These are phyloP conservation scores for Scenedesmus sp. DNA, from an alignment of 163 green algal species.

Conservation along the genomic window DNA sequence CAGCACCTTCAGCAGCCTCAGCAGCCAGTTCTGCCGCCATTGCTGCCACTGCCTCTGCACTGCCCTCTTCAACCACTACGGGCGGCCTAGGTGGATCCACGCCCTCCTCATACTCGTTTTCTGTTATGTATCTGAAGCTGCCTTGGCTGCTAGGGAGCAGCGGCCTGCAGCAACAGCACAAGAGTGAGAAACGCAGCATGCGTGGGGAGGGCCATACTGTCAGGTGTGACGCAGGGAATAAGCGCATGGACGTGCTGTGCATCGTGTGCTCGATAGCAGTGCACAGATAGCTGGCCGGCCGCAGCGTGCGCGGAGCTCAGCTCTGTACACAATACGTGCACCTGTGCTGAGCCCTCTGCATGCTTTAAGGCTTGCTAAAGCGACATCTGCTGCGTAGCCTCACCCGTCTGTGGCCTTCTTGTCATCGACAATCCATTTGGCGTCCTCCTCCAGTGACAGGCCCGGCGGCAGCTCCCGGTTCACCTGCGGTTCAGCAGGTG, in stretches of 20 bases:
- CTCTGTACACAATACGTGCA: background rate
- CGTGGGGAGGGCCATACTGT: too few relatives aligned
- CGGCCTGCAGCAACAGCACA: constrained; percentile 20
- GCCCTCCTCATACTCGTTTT: constrained; percentile 30
- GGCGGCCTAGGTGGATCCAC: constrained; percentile 19
- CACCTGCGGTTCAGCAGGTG: constrained; percentile 12
- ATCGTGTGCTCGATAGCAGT: background rate
- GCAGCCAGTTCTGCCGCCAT: constrained; percentile 1
- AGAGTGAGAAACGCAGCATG: background rate
- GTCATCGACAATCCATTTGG: constrained; percentile 41
- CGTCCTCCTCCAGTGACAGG: background rate
- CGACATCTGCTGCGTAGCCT: background rate
- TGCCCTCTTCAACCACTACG: constrained; percentile 22
- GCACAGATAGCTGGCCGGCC: too few relatives aligned
- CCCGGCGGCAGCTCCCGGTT: constrained; percentile 55
- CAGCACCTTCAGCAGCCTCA: background rate
- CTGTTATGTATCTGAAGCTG: constrained; percentile 39
- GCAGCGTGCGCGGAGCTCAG: too few relatives aligned
- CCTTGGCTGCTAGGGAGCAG: background rate
- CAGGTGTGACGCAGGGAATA: too few relatives aligned
- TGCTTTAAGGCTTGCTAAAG: too few relatives aligned
- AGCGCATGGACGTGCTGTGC: background rate
- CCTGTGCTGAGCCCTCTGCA: background rate
- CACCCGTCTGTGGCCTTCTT: constrained; percentile 8
- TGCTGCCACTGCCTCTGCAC: background rate